phyloP scores from a whole-genome alignment of 108 stramenopile genomes.

The Conticribra weissflogii region DNA sequence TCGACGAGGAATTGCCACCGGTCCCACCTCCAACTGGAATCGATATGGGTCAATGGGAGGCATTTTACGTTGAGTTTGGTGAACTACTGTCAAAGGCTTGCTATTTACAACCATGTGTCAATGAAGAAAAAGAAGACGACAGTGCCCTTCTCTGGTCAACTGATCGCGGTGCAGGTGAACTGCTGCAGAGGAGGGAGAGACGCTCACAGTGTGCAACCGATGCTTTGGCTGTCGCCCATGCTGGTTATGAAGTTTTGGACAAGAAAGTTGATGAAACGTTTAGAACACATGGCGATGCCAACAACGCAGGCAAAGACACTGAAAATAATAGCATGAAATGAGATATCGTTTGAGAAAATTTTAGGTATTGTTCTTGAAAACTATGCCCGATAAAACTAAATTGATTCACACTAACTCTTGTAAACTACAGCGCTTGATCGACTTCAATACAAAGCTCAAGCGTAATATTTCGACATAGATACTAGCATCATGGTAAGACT shows the following conservation, averaged over 20 bases:
- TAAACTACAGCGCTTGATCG: too few species aligned
- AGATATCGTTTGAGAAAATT: too few species aligned
- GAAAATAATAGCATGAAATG: too few species aligned
- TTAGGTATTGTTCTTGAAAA: too few species aligned
- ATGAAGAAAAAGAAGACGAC: conserved; percentile 24
- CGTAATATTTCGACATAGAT: too few species aligned
- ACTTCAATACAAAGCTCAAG: too few species aligned
- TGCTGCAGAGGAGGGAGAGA: conserved; percentile 31
- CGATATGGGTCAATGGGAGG: conserved; percentile 28
- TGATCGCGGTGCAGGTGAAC: conserved; percentile 32
- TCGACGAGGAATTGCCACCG: conserved; percentile 23
- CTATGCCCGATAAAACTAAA: too few species aligned
- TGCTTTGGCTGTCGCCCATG: conserved; percentile 5
- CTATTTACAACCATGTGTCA: not conserved
- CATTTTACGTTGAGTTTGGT: conserved; percentile 42
- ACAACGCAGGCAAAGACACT: too few species aligned
- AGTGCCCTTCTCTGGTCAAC: conserved; percentile 37
- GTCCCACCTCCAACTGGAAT: conserved; percentile 27
- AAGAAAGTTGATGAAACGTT: too few species aligned
- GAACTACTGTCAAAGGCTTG: conserved; percentile 16
- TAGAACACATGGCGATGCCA: too few species aligned
- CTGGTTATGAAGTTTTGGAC: not conserved
- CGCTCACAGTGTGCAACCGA: conserved; percentile 24
- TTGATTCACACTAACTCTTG: too few species aligned
- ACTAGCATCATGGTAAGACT: too few species aligned